phyloP scores from a whole-genome alignment of 352 stramenopile species.

The Globisporangium abappressorium region DNA sequence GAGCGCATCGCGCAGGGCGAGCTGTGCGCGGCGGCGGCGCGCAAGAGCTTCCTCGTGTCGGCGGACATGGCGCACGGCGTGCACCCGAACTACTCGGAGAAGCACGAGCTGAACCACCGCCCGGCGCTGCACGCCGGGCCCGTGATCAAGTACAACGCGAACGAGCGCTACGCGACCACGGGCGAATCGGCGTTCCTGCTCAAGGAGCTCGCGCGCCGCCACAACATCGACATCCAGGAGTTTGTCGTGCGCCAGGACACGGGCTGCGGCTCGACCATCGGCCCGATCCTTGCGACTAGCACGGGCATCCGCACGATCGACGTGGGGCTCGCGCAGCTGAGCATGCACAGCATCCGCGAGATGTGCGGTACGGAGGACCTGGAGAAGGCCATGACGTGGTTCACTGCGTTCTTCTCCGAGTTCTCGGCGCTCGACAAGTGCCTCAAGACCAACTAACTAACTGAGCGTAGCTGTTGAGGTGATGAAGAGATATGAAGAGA shows the following conservation, averaged over 20 bases:
- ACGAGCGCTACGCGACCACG: slow-evolving; percentile 97
- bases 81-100: slow-evolving; percentile 96
- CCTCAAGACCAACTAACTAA: slow-evolving; percentile 70
- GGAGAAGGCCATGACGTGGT: slow-evolving; percentile 81
- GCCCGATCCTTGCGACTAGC: slow-evolving; percentile 92
- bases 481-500: neutral
- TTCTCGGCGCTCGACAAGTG: slow-evolving; percentile 89
- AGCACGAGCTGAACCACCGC: slow-evolving; percentile 94
- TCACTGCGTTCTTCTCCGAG: slow-evolving; percentile 92
- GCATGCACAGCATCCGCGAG: slow-evolving; percentile 98
- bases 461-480: slow-evolving; percentile 7
- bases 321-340: slow-evolving; percentile 94
- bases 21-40: slow-evolving; percentile 43
- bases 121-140: slow-evolving; percentile 91
- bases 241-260: slow-evolving; percentile 97
- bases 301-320: slow-evolving; percentile 97
- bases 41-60: slow-evolving; percentile 86
- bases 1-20: slow-evolving; percentile 59
- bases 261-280: slow-evolving; percentile 96
- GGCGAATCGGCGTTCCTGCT: slow-evolving; percentile 91
- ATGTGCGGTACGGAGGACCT: slow-evolving; percentile 92
- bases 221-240: slow-evolving; percentile 91
- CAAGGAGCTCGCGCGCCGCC: slow-evolving; percentile 86
- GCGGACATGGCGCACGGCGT: slow-evolving; percentile 97
- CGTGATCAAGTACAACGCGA: slow-evolving; percentile 99